These are phyloP conservation scores for Kwoniella newhampshirensis DNA, from an alignment of 768 basidiomycete species.

Conservation along the genomic window DNA sequence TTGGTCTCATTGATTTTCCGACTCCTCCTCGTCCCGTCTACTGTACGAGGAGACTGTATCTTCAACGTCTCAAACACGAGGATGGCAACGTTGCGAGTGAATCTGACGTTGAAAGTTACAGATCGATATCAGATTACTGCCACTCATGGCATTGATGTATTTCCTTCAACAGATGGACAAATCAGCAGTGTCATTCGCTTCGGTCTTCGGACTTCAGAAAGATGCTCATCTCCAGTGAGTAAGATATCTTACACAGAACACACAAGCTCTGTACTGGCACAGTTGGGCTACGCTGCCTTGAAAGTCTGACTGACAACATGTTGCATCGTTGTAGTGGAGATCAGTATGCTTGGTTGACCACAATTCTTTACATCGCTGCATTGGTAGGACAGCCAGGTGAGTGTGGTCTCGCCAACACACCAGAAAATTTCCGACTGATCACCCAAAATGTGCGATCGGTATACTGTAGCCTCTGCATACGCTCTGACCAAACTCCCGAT, in stretches of 20 bases:
- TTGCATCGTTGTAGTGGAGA: conserved; percentile 13
- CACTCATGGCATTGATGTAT: conserved; percentile 3
- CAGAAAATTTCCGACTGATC: no score
- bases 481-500: conserved; percentile 23
- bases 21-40: no score
- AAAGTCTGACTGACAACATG: no score
- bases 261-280: background rate
- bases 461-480: conserved; percentile 3
- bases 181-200: conserved; percentile 59
- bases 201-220: conserved; percentile 57
- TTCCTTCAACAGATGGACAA: conserved; percentile 35
- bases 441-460: no score
- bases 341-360: conserved; percentile 34
- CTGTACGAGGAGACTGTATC: no score
- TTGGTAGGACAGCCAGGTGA: conserved; percentile 35
- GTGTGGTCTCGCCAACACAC: background rate
- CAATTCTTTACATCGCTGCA: conserved; percentile 42
- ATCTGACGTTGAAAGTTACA: background rate
- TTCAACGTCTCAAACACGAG: background rate
- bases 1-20: no score
- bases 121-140: background rate
- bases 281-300: no score
- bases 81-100: background rate
- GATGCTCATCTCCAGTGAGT: conserved; percentile 50
- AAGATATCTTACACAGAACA: no score